Percentiles rank a stretch among this genome's conserved stretches.
These are phyloP conservation scores for Pyrenophora teres DNA, from an alignment of 2,329 filamentous ascomycete species.

Conservation along the genomic window DNA sequence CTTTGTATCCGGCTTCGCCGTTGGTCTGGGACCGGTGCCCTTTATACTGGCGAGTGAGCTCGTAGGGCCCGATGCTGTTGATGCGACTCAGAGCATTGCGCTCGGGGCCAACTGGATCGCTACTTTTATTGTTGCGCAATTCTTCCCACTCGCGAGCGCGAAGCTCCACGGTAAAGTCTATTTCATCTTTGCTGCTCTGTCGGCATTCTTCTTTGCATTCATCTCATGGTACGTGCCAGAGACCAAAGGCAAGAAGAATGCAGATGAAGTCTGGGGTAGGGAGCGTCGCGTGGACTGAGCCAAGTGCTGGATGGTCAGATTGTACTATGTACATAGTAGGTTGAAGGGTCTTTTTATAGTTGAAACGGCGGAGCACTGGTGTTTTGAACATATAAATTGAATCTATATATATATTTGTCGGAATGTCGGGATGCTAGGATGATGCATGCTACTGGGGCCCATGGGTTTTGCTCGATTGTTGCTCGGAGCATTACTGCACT, in stretches of 20 bases:
- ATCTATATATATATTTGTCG: too few species aligned
- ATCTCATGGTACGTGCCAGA: conserved; percentile 79
- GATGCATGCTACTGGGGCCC: too few species aligned
- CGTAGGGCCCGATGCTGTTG: conserved; percentile 86
- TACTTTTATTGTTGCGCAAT: conserved; percentile 91
- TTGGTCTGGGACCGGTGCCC: conserved; percentile 89
- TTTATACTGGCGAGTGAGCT: conserved; percentile 94
- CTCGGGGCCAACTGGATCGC: conserved; percentile 86
- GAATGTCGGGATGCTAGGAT: too few species aligned
- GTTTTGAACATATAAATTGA: too few species aligned
- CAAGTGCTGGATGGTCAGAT: conserved; percentile 1
- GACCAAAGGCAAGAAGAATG: conserved; percentile 81
- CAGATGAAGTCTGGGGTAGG: conserved; percentile 90
- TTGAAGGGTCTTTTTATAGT: too few species aligned
- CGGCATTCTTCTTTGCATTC: conserved; percentile 70
- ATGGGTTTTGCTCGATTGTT: too few species aligned
- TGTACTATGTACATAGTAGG: background rate
- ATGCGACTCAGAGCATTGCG: conserved; percentile 87
- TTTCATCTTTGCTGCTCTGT: conserved; percentile 84
- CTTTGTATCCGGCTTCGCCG: conserved; percentile 88
- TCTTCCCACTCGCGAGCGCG: conserved; percentile 86
- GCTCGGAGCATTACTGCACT: too few species aligned
- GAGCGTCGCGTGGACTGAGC: conserved; percentile 45
- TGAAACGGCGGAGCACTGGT: too few species aligned
- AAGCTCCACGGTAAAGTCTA: conserved; percentile 83